Evolutionary conservation across 2,329 filamentous ascomycete species (phyloP).

Genomic region (Colletotrichum sp.): DNA sequence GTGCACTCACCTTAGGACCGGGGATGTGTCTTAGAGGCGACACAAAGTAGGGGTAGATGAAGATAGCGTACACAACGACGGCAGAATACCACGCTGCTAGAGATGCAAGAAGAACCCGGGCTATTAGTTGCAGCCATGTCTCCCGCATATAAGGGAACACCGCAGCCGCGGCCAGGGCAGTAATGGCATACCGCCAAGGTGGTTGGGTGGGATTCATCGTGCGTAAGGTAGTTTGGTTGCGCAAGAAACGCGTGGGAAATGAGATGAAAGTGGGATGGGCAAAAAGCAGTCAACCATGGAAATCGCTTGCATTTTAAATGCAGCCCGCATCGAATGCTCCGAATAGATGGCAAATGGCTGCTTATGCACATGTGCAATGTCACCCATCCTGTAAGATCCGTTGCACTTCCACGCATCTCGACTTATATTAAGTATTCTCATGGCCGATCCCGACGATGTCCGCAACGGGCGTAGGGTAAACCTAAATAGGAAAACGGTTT

Average conservation of each 20-base stretch:
- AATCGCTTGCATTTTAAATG: no score
- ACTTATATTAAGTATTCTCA: background rate
- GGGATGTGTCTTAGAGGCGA: constrained; percentile 50
- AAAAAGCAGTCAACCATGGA: no score
- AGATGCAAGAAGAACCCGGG: background rate
- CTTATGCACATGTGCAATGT: no score
- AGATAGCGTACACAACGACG: constrained; percentile 32
- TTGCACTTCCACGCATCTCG: no score
- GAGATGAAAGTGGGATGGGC: background rate
- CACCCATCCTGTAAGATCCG: no score
- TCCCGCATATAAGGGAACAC: background rate
- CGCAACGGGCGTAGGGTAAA: no score
- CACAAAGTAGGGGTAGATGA: constrained; percentile 47
- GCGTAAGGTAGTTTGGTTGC: background rate
- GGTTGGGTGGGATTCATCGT: background rate
- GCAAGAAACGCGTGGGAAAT: background rate
- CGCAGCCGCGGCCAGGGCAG: background rate
- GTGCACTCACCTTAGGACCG: constrained; percentile 41
- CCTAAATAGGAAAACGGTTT: no score
- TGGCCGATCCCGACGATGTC: no score
- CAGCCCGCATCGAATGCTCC: no score
- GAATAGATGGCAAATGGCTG: no score
- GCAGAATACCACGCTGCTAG: background rate
- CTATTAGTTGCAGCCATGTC: background rate
- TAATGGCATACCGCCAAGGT: background rate